Percentiles rank a stretch among this genome's conserved stretches.
phyloP scores from a whole-genome alignment of 177 flowering plant genomes.

The Telopea speciosissima region DNA sequence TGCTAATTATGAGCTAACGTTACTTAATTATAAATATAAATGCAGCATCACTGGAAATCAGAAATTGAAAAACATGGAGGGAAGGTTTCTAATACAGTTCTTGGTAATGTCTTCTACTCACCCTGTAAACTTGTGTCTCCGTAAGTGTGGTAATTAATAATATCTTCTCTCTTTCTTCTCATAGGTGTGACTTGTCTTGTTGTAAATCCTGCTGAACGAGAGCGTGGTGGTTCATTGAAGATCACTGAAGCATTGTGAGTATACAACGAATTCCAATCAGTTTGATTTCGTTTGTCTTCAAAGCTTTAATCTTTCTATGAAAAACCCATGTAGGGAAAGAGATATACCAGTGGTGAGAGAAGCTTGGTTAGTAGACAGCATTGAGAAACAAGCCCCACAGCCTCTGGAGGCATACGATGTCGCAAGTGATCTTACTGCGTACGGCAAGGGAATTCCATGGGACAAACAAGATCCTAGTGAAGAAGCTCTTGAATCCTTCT shows the following conservation, averaged over 20 bases:
- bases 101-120: slow-evolving; percentile 25
- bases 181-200: slow-evolving; percentile 63
- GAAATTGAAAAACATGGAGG: slow-evolving; percentile 73
- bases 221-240: slow-evolving; percentile 69
- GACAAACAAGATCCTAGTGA: slow-evolving; percentile 57
- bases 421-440: slow-evolving; percentile 42
- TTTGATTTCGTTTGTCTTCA: no score
- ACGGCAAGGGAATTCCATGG: slow-evolving; percentile 62
- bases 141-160: no score
- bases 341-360: slow-evolving; percentile 66
- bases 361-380: slow-evolving; percentile 69
- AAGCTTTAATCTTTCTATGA: no score
- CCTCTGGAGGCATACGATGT: slow-evolving; percentile 63
- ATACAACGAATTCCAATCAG: no score
- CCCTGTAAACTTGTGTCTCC: no score
- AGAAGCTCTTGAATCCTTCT: slow-evolving; percentile 54
- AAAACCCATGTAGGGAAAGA: slow-evolving; percentile 35
- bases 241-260: slow-evolving; percentile 72
- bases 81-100: slow-evolving; percentile 46
- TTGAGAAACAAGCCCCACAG: slow-evolving; percentile 50
- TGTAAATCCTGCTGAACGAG: slow-evolving; percentile 56
- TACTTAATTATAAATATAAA: neutral
- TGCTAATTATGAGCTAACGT: neutral
- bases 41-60: slow-evolving; percentile 55
- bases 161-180: neutral